Conservation (phyloP, 2,329 filamentous ascomycete genomes). For the Pochonia chlamydosporia region DNA sequence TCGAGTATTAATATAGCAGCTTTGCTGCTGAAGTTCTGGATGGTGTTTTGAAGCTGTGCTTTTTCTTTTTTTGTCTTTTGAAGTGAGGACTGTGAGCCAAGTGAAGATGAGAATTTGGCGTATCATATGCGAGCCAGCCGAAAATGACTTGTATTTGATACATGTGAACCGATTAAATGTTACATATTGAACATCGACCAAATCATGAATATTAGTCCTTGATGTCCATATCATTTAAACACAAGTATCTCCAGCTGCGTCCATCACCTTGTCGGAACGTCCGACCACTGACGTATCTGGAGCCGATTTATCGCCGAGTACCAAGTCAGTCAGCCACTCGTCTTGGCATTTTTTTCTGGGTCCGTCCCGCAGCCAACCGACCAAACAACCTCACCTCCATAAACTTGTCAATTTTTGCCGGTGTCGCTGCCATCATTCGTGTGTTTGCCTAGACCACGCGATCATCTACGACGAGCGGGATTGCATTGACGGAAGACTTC, state of each 20-base stretch:
- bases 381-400: too few species aligned
- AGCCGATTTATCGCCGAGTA: constrained; percentile 17
- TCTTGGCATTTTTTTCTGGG: background rate
- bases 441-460: background rate
- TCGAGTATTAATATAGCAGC: background rate
- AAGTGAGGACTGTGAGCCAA: too few species aligned
- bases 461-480: background rate
- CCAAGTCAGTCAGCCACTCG: background rate
- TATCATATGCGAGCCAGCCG: too few species aligned
- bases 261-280: too few species aligned
- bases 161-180: too few species aligned
- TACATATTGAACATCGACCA: too few species aligned
- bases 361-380: background rate
- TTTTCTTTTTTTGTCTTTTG: background rate
- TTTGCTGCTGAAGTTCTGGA: background rate
- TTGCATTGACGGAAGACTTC: background rate
- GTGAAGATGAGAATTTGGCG: too few species aligned
- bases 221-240: too few species aligned
- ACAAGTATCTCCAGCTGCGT: too few species aligned
- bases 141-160: too few species aligned
- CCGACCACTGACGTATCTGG: constrained; percentile 10
- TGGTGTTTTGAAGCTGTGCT: background rate
- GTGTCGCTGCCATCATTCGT: background rate
- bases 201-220: too few species aligned
- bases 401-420: background rate